phyloP scores from a whole-genome alignment of 2,329 filamentous ascomycete species.

The Tolypocladium endophyticum region DNA sequence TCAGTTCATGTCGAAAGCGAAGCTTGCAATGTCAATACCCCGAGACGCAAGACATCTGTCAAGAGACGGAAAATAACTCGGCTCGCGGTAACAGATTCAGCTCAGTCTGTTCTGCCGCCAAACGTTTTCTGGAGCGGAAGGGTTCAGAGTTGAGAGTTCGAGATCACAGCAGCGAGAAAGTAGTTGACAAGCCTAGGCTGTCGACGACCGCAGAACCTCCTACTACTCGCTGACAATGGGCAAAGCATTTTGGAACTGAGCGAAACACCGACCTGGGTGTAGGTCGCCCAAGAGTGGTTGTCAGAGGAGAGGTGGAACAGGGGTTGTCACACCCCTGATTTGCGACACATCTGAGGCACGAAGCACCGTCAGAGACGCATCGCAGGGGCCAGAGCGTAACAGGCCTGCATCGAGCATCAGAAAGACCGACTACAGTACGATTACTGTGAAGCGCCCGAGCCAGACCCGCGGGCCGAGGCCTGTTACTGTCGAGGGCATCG shows the following conservation, averaged over 20 bases:
- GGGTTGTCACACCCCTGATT: conserved; percentile 23
- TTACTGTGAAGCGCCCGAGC: background rate
- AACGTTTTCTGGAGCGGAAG: background rate
- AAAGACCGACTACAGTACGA: background rate
- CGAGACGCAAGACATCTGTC: background rate
- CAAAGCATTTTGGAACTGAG: background rate
- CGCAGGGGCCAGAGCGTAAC: conserved; percentile 2
- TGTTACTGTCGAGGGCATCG: background rate
- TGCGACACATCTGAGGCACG: conserved; percentile 39
- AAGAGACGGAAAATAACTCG: background rate
- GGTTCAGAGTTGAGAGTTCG: background rate
- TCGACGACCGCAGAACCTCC: background rate
- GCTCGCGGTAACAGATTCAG: background rate
- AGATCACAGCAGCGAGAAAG: background rate
- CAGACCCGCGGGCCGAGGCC: background rate
- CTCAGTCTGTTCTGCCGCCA: background rate
- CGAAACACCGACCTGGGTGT: background rate
- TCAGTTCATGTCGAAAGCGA: background rate
- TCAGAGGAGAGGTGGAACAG: conserved; percentile 9
- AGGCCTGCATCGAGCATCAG: background rate
- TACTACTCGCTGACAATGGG: background rate
- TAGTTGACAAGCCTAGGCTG: background rate
- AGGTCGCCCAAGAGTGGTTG: conserved; percentile 7
- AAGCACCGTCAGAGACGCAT: conserved; percentile 5
- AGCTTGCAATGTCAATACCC: background rate